Evolutionary conservation across 441 rosid genomes (phyloP).

Genomic region (Erodium texanum): DNA sequence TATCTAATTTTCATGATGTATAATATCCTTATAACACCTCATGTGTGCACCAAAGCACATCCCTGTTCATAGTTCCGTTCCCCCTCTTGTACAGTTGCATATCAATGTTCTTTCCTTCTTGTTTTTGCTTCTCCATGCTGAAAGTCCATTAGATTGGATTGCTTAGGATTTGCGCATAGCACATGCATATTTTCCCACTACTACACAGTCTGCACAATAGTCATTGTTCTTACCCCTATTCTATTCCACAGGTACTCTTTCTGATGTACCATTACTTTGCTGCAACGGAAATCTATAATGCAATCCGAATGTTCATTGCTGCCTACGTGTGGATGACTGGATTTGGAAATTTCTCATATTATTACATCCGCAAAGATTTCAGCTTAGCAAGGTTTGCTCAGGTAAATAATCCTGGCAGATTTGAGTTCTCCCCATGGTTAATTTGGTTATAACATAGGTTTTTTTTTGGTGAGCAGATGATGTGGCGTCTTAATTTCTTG

Average conservation of each 20-base stretch:
- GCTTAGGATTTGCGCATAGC: background rate
- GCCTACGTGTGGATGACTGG: constrained; percentile 99
- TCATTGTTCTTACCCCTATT: background rate
- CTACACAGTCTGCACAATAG: background rate
- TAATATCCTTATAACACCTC: background rate
- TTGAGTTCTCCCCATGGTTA: background rate
- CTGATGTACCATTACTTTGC: constrained; percentile 98
- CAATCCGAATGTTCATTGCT: constrained; percentile 89
- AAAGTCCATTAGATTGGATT: background rate
- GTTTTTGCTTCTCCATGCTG: background rate
- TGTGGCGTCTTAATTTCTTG: constrained; percentile 97
- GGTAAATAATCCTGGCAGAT: constrained; percentile 27
- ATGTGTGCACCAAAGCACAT: background rate
- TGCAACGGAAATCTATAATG: constrained; percentile 87
- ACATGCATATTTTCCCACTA: background rate
- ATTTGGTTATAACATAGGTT: constrained; percentile 15
- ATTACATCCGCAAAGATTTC: constrained; percentile 90
- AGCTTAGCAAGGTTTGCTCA: constrained; percentile 85
- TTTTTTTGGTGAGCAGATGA: constrained; percentile 59
- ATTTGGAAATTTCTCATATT: constrained; percentile 95
- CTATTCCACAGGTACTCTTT: constrained; percentile 65
- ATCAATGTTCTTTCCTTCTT: background rate
- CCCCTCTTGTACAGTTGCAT: background rate
- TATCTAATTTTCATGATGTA: background rate
- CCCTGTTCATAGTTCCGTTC: background rate